Base-by-base conservation (phyloP, 257 asterid genomes). In the Ligustrum vulgare region DNA sequence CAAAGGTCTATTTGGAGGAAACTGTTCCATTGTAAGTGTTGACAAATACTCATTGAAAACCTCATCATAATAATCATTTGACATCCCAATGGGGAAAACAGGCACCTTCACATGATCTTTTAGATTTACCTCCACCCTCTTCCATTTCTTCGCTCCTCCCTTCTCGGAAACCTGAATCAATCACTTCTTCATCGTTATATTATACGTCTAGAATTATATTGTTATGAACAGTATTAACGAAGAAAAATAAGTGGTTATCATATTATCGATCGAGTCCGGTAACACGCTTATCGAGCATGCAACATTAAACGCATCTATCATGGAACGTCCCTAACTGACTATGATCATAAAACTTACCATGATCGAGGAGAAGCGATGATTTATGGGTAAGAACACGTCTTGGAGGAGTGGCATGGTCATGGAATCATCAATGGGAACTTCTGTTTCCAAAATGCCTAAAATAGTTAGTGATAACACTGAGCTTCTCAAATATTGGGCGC, bases 1-100 rank as follows among this genome's bases (percentile, higher is more conserved):
- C 13, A 84, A 34, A 3, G 88, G 88, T 16, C 80, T 79, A 18
- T 11, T 79, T 63, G 82, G 86, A 71, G 81, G 78, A 15, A 84
- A 35, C 69, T 75, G 74, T 12, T 82, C 84, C 76, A 84, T 23
- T 9, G 80, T 73, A 16, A 84, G 32, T 33, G 77, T 77, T 15
- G 88, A 79, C 28, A 84, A 6, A 18, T 82, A 84, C 36, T 84
- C 83, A 25, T 70, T 79, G 73, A 77, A 72, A 41, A 82, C 80
- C 62, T 84, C 64, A 8, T 84, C 88, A 18, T 84, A 84, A 43
- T 28, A 82, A 51, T 84, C 84, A 43, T 58, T 41, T 13, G 81
- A 64, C 41, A 71, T 77, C 45, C 80, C 84, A 34, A 63, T 45
- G n/a, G 84, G 80, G 5, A 79, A 77, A 25, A 36, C 51, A 1